phyloP scores from a whole-genome alignment of 805 yeast genomes.

The Lipomyces kockii region DNA sequence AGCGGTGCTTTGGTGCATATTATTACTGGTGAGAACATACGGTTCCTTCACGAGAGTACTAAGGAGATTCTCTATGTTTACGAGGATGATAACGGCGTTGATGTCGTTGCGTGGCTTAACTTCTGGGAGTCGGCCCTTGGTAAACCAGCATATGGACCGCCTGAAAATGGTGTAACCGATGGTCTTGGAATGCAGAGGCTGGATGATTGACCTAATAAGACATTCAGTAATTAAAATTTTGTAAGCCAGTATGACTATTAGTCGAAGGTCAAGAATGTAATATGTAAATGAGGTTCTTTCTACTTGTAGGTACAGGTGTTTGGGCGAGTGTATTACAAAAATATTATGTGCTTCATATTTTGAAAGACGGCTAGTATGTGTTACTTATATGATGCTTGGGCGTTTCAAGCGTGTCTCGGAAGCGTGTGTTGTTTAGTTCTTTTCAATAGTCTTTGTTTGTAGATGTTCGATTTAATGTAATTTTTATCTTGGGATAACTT shows the following conservation, averaged over 20 bases:
- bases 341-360: background rate
- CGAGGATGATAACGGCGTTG: constrained; percentile 87
- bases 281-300: background rate
- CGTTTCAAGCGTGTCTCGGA: background rate
- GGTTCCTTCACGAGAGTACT: constrained; percentile 81
- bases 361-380: background rate
- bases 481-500: background rate
- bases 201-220: constrained; percentile 16
- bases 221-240: background rate
- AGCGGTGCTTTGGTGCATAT: constrained; percentile 83
- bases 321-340: background rate
- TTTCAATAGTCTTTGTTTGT: background rate
- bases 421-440: background rate
- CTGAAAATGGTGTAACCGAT: background rate
- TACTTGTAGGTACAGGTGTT: background rate
- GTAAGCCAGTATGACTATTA: too few relatives aligned
- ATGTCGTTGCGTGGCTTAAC: constrained; percentile 88
- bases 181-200: constrained; percentile 11
- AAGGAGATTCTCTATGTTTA: constrained; percentile 93
- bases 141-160: constrained; percentile 1
- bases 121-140: constrained; percentile 60
- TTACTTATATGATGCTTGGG: background rate
- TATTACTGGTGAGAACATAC: constrained; percentile 88
- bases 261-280: too few relatives aligned
- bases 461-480: background rate